A percentile compares a stretch with the other conserved stretches of the same genome.
phyloP scores from a whole-genome alignment of 495 filamentous ascomycete species.

The Aspergillus conjunctus region DNA sequence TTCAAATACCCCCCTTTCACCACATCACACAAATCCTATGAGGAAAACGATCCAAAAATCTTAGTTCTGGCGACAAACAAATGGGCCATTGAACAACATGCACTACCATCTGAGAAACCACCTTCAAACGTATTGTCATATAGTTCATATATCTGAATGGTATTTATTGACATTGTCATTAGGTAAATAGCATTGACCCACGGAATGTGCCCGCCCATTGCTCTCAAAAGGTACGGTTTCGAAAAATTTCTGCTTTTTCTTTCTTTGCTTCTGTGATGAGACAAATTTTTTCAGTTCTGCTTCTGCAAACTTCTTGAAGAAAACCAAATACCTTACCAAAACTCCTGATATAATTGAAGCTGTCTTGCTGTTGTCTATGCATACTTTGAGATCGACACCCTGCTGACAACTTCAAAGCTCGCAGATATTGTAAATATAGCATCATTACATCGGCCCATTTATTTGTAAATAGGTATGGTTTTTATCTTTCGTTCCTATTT shows the following conservation, averaged over 20 bases:
- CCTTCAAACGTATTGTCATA: conserved; percentile 23
- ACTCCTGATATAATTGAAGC: conserved; percentile 51
- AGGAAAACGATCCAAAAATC: conserved; percentile 63
- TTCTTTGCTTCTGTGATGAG: conserved; percentile 68
- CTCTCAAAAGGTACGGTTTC: conserved; percentile 18
- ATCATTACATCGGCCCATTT: not conserved
- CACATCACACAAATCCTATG: conserved; percentile 46
- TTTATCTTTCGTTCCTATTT: conserved; percentile 5
- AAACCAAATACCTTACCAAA: conserved; percentile 78
- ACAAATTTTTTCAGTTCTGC: conserved; percentile 85
- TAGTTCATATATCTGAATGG: conserved; percentile 5
- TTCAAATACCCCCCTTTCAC: conserved; percentile 1
- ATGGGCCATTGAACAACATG: conserved; percentile 97
- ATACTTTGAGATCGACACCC: conserved; percentile 8
- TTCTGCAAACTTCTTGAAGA: conserved; percentile 85
- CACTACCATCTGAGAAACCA: conserved; percentile 93
- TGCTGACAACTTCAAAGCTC: conserved; percentile 32
- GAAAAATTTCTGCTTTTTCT: conserved; percentile 12
- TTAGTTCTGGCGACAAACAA: conserved; percentile 70
- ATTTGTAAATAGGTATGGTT: conserved; percentile 17
- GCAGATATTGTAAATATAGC: conserved; percentile 18
- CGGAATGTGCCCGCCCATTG: not conserved
- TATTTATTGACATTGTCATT: conserved; percentile 16
- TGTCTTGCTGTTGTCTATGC: conserved; percentile 8
- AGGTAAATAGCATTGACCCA: not conserved